Percentiles rank a stretch among this genome's conserved stretches.
Conservation (phyloP, 805 yeast genomes). For the Ogataea paraovalis region DNA sequence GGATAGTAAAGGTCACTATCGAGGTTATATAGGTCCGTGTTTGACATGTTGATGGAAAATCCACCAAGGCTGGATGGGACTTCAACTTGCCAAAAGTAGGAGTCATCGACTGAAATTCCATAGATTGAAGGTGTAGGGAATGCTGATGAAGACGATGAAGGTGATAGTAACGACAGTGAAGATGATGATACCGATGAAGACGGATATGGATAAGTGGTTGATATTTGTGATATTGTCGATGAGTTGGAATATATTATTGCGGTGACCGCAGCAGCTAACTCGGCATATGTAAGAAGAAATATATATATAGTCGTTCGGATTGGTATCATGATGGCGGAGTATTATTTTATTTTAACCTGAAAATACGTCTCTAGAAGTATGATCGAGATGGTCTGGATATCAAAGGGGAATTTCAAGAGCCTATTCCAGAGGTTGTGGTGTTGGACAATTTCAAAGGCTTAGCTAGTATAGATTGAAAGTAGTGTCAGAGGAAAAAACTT, state of each 20-base stretch:
- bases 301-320: background rate
- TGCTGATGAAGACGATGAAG: background rate
- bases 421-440: no score
- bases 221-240: background rate
- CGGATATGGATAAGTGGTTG: background rate
- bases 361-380: background rate
- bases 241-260: background rate
- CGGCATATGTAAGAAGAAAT: background rate
- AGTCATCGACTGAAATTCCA: background rate
- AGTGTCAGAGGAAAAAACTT: no score
- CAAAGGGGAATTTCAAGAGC: background rate
- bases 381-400: background rate
- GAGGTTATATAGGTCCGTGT: background rate
- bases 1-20: background rate
- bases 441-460: background rate
- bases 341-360: background rate
- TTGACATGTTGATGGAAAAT: slow-evolving; percentile 2
- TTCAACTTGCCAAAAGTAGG: slow-evolving; percentile 8
- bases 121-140: background rate
- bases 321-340: background rate
- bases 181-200: background rate
- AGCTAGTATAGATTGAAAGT: background rate
- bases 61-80: slow-evolving; percentile 7
- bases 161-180: background rate
- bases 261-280: background rate